Conservation (phyloP, 2,329 filamentous ascomycete genomes). For the Nemania bipapillata region DNA sequence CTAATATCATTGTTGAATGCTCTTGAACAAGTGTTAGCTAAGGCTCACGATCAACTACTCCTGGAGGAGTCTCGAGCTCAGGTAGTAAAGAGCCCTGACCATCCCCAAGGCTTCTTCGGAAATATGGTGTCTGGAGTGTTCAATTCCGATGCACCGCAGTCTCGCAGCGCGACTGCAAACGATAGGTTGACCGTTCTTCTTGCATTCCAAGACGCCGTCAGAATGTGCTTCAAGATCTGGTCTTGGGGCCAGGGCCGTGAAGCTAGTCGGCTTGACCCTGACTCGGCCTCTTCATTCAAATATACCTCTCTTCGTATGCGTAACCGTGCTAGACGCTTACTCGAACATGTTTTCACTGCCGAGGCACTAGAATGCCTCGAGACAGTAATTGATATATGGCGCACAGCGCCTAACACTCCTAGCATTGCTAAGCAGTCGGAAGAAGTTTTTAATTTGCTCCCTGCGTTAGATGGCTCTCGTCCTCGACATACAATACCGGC, state of each 20-base stretch:
- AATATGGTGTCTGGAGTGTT: constrained; percentile 95
- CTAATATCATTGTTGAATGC: constrained; percentile 90
- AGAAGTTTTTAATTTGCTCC: constrained; percentile 84
- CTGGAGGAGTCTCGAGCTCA: constrained; percentile 77
- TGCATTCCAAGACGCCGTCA: constrained; percentile 95
- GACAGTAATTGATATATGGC: constrained; percentile 88
- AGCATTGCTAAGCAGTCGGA: constrained; percentile 66
- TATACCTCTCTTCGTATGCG: constrained; percentile 92
- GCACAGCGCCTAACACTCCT: constrained; percentile 59
- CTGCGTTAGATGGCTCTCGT: constrained; percentile 88
- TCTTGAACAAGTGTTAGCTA: constrained; percentile 87
- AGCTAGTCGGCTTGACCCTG: constrained; percentile 67
- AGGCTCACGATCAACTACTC: constrained; percentile 83
- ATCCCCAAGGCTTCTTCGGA: constrained; percentile 87
- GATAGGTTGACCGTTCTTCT: constrained; percentile 91
- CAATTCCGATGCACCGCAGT: constrained; percentile 77
- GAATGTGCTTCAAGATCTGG: constrained; percentile 94
- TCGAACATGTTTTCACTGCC: constrained; percentile 92
- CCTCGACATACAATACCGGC: constrained; percentile 93
- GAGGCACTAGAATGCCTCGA: constrained; percentile 94
- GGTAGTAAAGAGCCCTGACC: constrained; percentile 79
- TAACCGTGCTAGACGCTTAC: constrained; percentile 84
- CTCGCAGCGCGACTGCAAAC: constrained; percentile 88
- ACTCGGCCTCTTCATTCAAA: constrained; percentile 82
- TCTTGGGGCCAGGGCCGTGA: constrained; percentile 82